A percentile compares a stretch with the other conserved stretches of the same genome.
Conservation (phyloP, 495 filamentous ascomycete species). For the Annulohypoxylon stygium region DNA sequence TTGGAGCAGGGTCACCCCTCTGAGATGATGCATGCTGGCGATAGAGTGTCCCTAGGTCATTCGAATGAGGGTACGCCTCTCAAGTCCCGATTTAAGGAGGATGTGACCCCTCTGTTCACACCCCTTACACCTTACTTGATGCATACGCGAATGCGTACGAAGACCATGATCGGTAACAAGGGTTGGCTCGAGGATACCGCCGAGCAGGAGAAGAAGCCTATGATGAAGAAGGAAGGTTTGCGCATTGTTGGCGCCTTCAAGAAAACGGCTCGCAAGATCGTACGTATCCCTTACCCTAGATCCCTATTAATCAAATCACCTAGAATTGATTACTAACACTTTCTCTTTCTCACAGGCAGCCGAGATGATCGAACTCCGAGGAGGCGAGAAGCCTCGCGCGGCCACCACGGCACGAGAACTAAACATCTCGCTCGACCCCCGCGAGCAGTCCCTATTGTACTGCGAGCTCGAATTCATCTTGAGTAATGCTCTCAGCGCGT, state of each 20-base stretch:
- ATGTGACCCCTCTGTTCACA: slow-evolving; percentile 33
- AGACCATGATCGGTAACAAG: slow-evolving; percentile 61
- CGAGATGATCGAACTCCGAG: slow-evolving; percentile 47
- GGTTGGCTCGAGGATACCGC: slow-evolving; percentile 63
- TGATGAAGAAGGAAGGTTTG: slow-evolving; percentile 40
- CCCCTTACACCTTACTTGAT: slow-evolving; percentile 47
- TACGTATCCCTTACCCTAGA: slow-evolving; percentile 48
- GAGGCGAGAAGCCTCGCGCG: slow-evolving; percentile 21
- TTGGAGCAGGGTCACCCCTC: neutral
- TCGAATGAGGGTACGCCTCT: neutral
- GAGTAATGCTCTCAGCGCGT: slow-evolving; percentile 52
- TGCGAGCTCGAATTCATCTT: slow-evolving; percentile 61
- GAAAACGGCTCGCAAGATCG: slow-evolving; percentile 60
- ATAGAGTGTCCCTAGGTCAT: neutral
- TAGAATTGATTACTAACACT: slow-evolving; percentile 38
- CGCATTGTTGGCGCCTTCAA: slow-evolving; percentile 56
- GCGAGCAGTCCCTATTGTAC: slow-evolving; percentile 62
- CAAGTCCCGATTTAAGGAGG: neutral
- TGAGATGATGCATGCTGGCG: neutral
- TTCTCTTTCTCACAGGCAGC: slow-evolving; percentile 43
- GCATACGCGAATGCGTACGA: slow-evolving; percentile 37
- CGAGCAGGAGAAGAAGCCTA: slow-evolving; percentile 34
- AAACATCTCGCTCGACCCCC: slow-evolving; percentile 56
- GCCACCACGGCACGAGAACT: slow-evolving; percentile 38
- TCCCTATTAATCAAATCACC: too few species aligned